Evolutionary conservation across 1,284 basidiomycete species (phyloP).

Genomic region (Dichomitus squalens): DNA sequence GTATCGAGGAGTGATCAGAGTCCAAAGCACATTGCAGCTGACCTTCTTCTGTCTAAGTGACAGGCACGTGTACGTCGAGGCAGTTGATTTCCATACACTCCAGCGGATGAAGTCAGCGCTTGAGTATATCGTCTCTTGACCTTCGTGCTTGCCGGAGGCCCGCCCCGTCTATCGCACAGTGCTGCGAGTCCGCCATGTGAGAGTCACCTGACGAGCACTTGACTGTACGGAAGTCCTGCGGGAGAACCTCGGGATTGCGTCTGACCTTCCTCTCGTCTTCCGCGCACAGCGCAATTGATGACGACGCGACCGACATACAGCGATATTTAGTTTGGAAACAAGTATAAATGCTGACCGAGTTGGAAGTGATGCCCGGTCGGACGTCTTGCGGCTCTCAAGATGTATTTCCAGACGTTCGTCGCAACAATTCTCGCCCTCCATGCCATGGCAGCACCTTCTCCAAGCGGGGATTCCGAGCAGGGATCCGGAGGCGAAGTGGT

Average conservation of each 20-base stretch:
- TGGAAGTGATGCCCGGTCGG: neutral
- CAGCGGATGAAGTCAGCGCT: neutral
- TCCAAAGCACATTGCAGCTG: neutral
- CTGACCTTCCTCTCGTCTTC: neutral
- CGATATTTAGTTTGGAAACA: neutral
- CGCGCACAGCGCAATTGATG: neutral
- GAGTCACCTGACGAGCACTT: neutral
- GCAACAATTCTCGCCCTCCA: neutral
- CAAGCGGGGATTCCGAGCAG: neutral
- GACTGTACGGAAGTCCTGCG: neutral
- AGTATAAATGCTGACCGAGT: neutral
- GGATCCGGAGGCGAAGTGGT: conserved; percentile 2
- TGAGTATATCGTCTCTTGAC: neutral
- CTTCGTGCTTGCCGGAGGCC: neutral
- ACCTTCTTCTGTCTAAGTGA: too few species aligned
- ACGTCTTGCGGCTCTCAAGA: neutral
- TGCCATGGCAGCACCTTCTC: neutral
- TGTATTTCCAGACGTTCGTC: neutral
- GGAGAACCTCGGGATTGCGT: conserved; percentile 3
- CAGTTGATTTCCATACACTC: neutral
- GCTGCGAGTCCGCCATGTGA: neutral
- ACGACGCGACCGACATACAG: neutral
- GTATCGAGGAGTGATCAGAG: neutral
- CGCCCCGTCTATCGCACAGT: neutral
- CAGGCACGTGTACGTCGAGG: too few species aligned